These are phyloP conservation scores for Sphaceloma murrayae DNA, from an alignment of 2,329 filamentous ascomycete genomes.

Conservation along the genomic window DNA sequence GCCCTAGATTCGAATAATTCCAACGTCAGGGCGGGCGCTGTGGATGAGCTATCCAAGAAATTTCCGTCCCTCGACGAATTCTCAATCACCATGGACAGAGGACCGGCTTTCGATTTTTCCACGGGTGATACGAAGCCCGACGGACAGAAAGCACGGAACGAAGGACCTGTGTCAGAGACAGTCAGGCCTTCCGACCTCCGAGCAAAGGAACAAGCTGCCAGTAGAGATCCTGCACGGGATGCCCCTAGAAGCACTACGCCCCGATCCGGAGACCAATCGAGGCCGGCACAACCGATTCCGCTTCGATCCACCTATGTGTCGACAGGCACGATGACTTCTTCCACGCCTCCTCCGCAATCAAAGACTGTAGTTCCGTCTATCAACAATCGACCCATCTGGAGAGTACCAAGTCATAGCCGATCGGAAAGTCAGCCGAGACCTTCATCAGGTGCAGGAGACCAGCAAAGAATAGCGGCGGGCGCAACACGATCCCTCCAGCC, in stretches of 20 bases:
- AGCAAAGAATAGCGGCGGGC: slow-evolving; percentile 31
- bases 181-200: slow-evolving; percentile 33
- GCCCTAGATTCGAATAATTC: slow-evolving; percentile 63
- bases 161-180: slow-evolving; percentile 23
- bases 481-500: slow-evolving; percentile 29
- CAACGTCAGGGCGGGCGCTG: slow-evolving; percentile 40
- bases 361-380: slow-evolving; percentile 32
- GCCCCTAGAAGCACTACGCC: slow-evolving; percentile 18
- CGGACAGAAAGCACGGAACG: too few relatives aligned
- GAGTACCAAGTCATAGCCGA: slow-evolving; percentile 43
- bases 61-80: slow-evolving; percentile 94
- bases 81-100: slow-evolving; percentile 74
- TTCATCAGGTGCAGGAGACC: slow-evolving; percentile 30
- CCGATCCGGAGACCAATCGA: slow-evolving; percentile 22
- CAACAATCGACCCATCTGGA: slow-evolving; percentile 42
- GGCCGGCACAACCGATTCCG: slow-evolving; percentile 39
- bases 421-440: slow-evolving; percentile 43
- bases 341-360: slow-evolving; percentile 35
- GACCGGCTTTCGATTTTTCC: slow-evolving; percentile 69
- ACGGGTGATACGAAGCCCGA: not conserved
- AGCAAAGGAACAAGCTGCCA: slow-evolving; percentile 58
- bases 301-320: slow-evolving; percentile 49
- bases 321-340: slow-evolving; percentile 71
- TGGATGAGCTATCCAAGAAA: slow-evolving; percentile 71
- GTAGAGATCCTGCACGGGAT: not conserved